Evolutionary conservation across 2,329 filamentous ascomycete species (phyloP).

Genomic region (Dactylellina haptotyla): DNA sequence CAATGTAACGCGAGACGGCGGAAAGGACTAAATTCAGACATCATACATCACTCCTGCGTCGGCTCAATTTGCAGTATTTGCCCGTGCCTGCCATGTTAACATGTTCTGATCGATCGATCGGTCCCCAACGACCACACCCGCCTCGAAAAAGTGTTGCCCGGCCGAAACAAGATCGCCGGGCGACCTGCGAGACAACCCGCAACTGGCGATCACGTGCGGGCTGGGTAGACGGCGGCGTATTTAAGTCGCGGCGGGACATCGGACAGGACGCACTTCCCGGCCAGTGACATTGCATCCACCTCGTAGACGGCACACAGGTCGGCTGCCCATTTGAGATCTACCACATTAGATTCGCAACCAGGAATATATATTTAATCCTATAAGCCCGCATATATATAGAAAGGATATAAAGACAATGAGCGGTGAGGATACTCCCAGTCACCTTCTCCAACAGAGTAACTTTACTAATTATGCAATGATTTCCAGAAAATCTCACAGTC

Average conservation of each 20-base stretch:
- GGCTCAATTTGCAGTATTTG: constrained; percentile 27
- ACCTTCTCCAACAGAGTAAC: neutral
- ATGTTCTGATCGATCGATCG: constrained; percentile 3
- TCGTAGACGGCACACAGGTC: neutral
- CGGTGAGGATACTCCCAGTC: constrained; percentile 3
- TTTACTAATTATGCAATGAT: constrained; percentile 15
- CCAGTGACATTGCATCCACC: constrained; percentile 18
- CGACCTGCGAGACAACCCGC: constrained; percentile 12
- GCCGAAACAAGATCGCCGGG: constrained; percentile 43
- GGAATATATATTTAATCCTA: neutral
- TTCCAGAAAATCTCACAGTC: constrained; percentile 24
- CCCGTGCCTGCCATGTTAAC: too few relatives aligned
- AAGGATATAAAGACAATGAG: neutral
- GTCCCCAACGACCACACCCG: neutral
- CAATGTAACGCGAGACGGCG: neutral
- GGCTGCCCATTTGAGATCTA: neutral
- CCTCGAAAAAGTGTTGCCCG: constrained; percentile 30
- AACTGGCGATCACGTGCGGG: constrained; percentile 19
- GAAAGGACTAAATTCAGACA: neutral
- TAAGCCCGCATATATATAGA: neutral
- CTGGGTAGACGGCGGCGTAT: constrained; percentile 10
- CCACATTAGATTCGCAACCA: too few relatives aligned
- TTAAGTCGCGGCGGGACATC: constrained; percentile 14
- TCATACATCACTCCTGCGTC: constrained; percentile 6
- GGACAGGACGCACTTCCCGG: neutral